Conservation (phyloP, 768 basidiomycete genomes). For the Mycena sanguinolenta region DNA sequence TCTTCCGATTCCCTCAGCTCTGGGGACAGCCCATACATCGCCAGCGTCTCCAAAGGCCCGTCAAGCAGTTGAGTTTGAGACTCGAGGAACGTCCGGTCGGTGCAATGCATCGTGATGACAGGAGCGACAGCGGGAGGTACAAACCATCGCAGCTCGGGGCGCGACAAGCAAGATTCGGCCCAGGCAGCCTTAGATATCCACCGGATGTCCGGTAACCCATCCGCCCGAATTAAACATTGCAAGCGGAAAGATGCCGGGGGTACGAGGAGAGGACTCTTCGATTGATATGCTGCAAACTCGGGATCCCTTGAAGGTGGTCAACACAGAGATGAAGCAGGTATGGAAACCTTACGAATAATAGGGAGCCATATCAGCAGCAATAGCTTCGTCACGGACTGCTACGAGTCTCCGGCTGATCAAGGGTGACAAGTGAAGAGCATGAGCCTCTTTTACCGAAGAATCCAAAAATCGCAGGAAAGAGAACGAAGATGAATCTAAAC, state of each 20-base stretch:
- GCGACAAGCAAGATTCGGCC: conserved; percentile 84
- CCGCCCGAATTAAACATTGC: conserved; percentile 49
- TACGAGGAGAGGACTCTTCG: conserved; percentile 52
- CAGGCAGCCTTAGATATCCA: conserved; percentile 75
- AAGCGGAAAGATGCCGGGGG: conserved; percentile 44
- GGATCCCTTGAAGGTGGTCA: conserved; percentile 59
- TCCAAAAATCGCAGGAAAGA: conserved; percentile 83
- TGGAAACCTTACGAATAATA: conserved; percentile 58
- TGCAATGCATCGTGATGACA: conserved; percentile 78
- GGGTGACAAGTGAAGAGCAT: conserved; percentile 70
- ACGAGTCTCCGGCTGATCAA: conserved; percentile 69
- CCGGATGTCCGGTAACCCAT: conserved; percentile 65
- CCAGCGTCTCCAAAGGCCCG: conserved; percentile 80
- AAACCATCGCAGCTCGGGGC: conserved; percentile 86
- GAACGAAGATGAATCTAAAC: conserved; percentile 67
- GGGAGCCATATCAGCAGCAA: conserved; percentile 53
- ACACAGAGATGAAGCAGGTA: background rate
- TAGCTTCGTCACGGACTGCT: conserved; percentile 60
- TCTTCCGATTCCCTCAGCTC: conserved; percentile 70
- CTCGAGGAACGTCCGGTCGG: conserved; percentile 85
- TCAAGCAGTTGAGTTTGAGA: conserved; percentile 70
- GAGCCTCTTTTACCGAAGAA: conserved; percentile 73
- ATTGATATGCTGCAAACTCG: conserved; percentile 59
- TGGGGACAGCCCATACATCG: conserved; percentile 87
- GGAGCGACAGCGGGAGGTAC: conserved; percentile 90